Evolutionary conservation across 1,284 basidiomycete genomes (phyloP).

Genomic region (Cerioporus squamosus): DNA sequence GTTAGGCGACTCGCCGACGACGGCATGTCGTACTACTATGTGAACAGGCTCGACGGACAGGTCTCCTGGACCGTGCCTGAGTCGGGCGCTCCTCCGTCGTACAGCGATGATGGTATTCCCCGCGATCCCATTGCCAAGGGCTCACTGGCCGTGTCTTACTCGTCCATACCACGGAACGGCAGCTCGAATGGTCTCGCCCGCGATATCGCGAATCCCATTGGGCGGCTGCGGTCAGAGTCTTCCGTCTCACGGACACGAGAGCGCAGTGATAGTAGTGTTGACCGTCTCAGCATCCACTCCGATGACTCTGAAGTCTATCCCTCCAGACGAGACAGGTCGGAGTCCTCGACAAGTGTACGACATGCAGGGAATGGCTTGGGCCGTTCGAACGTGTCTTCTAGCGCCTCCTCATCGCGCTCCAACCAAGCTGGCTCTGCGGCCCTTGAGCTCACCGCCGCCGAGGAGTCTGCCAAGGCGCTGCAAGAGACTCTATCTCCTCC

Average conservation of each 20-base stretch:
- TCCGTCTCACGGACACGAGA: constrained; percentile 29
- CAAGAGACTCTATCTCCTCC: constrained; percentile 65
- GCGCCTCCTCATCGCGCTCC: constrained; percentile 14
- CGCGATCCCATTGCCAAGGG: constrained; percentile 9
- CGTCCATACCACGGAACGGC: constrained; percentile 16
- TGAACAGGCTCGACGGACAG: constrained; percentile 73
- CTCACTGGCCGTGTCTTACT: constrained; percentile 2
- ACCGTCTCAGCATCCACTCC: constrained; percentile 69
- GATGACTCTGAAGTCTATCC: constrained; percentile 79
- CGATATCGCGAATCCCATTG: constrained; percentile 17
- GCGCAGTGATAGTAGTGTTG: constrained; percentile 39
- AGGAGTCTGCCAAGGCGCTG: constrained; percentile 65
- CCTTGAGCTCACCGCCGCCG: constrained; percentile 63
- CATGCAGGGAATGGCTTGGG: constrained; percentile 17
- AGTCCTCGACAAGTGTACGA: constrained; percentile 24
- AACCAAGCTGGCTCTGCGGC: constrained; percentile 9
- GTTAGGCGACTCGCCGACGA: constrained; percentile 80
- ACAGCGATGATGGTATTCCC: constrained; percentile 14
- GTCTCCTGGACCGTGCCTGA: constrained; percentile 69
- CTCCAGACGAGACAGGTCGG: constrained; percentile 42
- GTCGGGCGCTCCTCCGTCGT: constrained; percentile 15
- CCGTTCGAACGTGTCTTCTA: constrained; percentile 14
- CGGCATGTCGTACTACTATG: constrained; percentile 82
- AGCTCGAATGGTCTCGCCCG: constrained; percentile 26
- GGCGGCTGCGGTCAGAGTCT: constrained; percentile 37